These are phyloP conservation scores for Linderniella brevidens DNA, from an alignment of 257 asterid genomes.

Conservation along the genomic window DNA sequence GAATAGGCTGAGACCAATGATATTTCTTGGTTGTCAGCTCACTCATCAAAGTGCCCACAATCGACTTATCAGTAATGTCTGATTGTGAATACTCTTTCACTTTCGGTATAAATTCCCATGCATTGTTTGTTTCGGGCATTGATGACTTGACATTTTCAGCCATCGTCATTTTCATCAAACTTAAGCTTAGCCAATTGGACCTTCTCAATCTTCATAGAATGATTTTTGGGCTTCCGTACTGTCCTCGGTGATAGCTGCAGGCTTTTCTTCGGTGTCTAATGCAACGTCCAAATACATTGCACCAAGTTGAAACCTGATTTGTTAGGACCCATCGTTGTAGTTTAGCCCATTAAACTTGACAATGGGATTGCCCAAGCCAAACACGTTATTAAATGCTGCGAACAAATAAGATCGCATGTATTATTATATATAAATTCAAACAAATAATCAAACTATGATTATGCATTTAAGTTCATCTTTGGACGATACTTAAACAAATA, in stretches of 20 bases:
- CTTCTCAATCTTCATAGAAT: background rate
- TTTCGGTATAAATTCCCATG: background rate
- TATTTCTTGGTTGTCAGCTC: conserved; percentile 1
- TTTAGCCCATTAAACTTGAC: background rate
- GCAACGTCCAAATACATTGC: background rate
- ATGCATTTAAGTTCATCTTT: conserved; percentile 1
- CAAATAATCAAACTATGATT: background rate
- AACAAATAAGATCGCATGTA: background rate
- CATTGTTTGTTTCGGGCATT: background rate
- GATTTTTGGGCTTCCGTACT: background rate
- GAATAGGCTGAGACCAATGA: background rate
- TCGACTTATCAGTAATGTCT: background rate
- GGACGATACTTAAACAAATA: background rate
- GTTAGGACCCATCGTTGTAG: background rate
- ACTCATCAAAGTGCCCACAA: no score
- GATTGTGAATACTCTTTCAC: background rate
- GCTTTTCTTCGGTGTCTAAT: background rate
- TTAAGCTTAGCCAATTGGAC: background rate
- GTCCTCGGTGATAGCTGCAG: background rate
- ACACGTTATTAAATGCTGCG: background rate
- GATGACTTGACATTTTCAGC: background rate
- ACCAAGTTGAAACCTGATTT: background rate
- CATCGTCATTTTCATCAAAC: background rate
- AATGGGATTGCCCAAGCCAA: background rate
- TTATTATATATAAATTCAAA: background rate